Conservation (phyloP, 208 protist species). For the Trypanosomatidae sp. region DNA sequence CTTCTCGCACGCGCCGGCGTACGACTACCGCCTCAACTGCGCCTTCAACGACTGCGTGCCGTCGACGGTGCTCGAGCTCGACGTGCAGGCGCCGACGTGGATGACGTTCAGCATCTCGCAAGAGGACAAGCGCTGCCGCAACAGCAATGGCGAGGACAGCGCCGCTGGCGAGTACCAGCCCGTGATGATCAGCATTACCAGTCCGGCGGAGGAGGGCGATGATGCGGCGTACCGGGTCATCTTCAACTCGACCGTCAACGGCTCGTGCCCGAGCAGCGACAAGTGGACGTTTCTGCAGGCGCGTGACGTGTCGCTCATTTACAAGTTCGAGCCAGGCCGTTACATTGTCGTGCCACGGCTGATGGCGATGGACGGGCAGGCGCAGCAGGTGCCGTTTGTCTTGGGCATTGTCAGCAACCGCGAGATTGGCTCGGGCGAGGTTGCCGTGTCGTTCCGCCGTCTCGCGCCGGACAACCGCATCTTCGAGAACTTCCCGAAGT, state of each 20-base stretch:
- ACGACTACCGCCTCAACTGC: conserved; percentile 70
- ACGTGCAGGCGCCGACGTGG: conserved; percentile 38
- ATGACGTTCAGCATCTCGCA: conserved; percentile 65
- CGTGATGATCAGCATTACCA: conserved; percentile 70
- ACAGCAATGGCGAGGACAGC: conserved; percentile 11
- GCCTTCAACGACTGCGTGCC: conserved; percentile 48
- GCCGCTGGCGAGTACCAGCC: conserved; percentile 73
- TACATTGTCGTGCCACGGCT: conserved; percentile 66
- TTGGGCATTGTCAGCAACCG: conserved; percentile 38
- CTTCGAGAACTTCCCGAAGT: conserved; percentile 78
- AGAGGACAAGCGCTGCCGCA: conserved; percentile 43
- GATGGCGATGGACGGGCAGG: conserved; percentile 14
- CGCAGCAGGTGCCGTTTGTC: conserved; percentile 28
- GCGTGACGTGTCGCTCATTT: conserved; percentile 57
- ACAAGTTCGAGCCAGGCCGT: conserved; percentile 49
- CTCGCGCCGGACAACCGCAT: conserved; percentile 51
- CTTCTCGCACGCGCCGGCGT: conserved; percentile 36
- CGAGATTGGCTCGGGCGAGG: conserved; percentile 28
- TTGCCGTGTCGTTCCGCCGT: conserved; percentile 39
- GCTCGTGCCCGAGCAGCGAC: conserved; percentile 27
- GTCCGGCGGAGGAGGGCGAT: conserved; percentile 18
- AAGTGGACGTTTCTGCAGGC: conserved; percentile 77
- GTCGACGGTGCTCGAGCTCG: conserved; percentile 54
- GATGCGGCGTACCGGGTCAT: conserved; percentile 40
- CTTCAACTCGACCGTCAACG: conserved; percentile 61